phyloP scores from a whole-genome alignment of 805 yeast genomes.

The Candida ficus region DNA sequence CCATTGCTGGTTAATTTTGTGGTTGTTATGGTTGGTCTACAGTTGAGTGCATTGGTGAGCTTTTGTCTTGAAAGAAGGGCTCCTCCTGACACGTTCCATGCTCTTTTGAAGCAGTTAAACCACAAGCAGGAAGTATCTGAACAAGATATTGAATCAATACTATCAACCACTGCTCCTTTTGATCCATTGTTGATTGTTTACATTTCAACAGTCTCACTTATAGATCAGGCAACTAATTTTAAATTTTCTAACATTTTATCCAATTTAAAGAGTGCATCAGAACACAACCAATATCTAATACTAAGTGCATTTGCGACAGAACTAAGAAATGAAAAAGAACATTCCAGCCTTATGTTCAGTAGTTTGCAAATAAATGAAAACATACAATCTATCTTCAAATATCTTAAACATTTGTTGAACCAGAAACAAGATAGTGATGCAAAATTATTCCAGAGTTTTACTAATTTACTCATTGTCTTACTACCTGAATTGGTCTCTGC shows the following conservation, averaged over 20 bases:
- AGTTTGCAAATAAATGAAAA: conserved; percentile 15
- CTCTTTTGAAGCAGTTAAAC: conserved; percentile 20
- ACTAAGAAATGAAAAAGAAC: conserved; percentile 9
- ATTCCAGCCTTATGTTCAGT: conserved; percentile 9
- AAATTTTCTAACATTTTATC: conserved; percentile 12
- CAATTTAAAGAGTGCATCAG: conserved; percentile 9
- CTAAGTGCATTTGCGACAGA: conserved; percentile 13
- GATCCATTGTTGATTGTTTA: conserved; percentile 22
- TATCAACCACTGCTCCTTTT: conserved; percentile 6
- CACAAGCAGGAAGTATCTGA: conserved; percentile 17
- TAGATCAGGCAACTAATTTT: conserved; percentile 10
- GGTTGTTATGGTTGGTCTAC: neutral
- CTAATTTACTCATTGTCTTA: conserved; percentile 10
- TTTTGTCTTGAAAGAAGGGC: conserved; percentile 15
- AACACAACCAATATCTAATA: conserved; percentile 17
- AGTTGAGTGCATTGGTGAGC: conserved; percentile 10
- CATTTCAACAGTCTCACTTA: conserved; percentile 5
- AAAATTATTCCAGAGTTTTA: conserved; percentile 8
- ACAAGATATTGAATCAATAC: conserved; percentile 10
- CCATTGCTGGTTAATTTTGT: neutral
- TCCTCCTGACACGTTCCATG: conserved; percentile 13
- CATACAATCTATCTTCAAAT: conserved; percentile 7
- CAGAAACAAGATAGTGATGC: neutral
- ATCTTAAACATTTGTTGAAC: conserved; percentile 11
- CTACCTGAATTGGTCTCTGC: conserved; percentile 10